These are phyloP conservation scores for Gracilaria gracilis DNA, from an alignment of 23 red algal genomes.

Conservation along the genomic window DNA sequence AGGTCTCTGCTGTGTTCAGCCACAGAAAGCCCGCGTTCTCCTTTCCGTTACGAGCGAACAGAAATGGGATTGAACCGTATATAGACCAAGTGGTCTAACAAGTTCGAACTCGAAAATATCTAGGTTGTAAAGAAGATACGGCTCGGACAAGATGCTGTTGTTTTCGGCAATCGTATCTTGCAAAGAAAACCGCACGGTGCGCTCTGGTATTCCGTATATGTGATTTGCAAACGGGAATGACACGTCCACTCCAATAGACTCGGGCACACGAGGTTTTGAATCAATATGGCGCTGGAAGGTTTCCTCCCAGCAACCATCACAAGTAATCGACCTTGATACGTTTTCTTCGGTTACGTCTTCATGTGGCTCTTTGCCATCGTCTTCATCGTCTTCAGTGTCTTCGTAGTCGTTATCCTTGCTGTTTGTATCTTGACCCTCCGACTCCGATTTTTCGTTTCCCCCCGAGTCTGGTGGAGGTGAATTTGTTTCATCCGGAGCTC, in stretches of 20 bases:
- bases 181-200: constrained; percentile 76
- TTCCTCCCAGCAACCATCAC: constrained; percentile 69
- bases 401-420: neutral
- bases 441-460: constrained; percentile 11
- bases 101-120: constrained; percentile 99
- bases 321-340: neutral
- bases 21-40: constrained; percentile 73
- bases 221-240: constrained; percentile 83
- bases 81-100: constrained; percentile 86
- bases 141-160: constrained; percentile 58
- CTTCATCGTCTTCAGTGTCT: neutral
- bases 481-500: too few species aligned
- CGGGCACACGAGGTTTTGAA: constrained; percentile 74
- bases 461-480: neutral
- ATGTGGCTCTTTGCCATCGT: neutral
- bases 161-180: constrained; percentile 58
- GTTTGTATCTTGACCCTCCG: neutral
- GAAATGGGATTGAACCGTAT: constrained; percentile 87
- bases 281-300: constrained; percentile 61
- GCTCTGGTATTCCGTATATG: constrained; percentile 88
- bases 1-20: constrained; percentile 93
- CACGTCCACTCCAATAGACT: constrained; percentile 84
- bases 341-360: neutral
- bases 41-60: constrained; percentile 65
- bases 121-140: constrained; percentile 94